Evolutionary conservation across 78 protist genomes (phyloP).

Genomic region (Dictyostelium purpureum): DNA sequence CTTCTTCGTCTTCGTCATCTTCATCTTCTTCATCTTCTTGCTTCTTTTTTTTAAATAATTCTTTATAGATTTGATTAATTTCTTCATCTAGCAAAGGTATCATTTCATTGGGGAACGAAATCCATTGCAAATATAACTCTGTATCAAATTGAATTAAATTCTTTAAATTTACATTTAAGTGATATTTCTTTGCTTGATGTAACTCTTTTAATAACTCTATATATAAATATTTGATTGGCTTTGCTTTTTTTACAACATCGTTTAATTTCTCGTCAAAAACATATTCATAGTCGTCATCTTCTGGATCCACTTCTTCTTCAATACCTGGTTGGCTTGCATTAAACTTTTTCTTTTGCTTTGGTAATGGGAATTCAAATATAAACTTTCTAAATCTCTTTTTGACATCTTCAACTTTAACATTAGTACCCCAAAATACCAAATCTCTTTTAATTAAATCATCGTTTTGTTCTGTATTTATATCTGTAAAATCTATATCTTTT

Average conservation of each 20-base stretch:
- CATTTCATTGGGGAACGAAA: conserved; percentile 46
- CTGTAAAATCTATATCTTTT: background rate
- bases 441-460: background rate
- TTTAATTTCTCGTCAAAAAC: background rate
- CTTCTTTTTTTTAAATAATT: background rate
- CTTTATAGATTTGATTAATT: conserved; percentile 15
- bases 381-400: conserved; percentile 29
- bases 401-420: conserved; percentile 10
- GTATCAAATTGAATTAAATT: conserved; percentile 2
- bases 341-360: background rate
- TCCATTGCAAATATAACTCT: conserved; percentile 24
- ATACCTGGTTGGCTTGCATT: background rate
- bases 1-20: background rate
- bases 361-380: conserved; percentile 2
- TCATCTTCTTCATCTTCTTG: background rate
- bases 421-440: conserved; percentile 52
- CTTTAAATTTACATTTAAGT: conserved; percentile 42
- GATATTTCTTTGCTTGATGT: background rate
- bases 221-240: background rate
- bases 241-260: background rate
- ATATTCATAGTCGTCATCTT: conserved; percentile 3
- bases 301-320: background rate
- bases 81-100: conserved; percentile 46
- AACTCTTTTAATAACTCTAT: background rate
- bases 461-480: background rate